Conservation (phyloP, 257 asterid species). For the Solanum piurae region DNA sequence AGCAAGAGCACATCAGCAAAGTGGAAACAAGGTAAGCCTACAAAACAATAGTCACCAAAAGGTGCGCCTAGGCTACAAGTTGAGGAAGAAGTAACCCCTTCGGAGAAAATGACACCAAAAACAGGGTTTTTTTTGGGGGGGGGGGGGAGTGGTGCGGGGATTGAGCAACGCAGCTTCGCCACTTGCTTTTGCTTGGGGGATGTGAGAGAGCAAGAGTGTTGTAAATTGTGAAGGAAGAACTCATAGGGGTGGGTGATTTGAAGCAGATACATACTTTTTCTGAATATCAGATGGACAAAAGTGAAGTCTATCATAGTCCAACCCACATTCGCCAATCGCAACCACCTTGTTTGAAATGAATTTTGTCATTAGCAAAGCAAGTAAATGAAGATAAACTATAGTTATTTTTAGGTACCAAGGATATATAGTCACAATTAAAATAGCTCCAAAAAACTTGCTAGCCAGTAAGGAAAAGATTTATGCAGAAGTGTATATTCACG, state of each 20-base stretch:
- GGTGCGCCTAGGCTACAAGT: not conserved
- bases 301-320: conserved; percentile 93
- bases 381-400: not conserved
- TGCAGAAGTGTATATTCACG: not conserved
- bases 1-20: not conserved
- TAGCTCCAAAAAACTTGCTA: not conserved
- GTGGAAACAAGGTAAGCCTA: conserved; percentile 1
- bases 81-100: not conserved
- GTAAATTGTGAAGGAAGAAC: not conserved
- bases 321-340: conserved; percentile 97
- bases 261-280: conserved; percentile 58
- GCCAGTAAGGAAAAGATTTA: not conserved
- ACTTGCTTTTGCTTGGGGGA: not conserved
- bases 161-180: not conserved
- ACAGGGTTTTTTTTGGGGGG: not conserved
- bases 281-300: conserved; percentile 81
- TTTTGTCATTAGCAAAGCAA: not conserved
- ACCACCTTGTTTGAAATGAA: conserved; percentile 68
- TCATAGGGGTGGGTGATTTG: not conserved
- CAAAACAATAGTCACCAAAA: not conserved
- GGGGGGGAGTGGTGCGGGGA: not conserved
- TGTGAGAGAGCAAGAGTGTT: not conserved
- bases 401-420: not conserved
- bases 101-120: not conserved
- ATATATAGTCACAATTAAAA: not conserved